Base-by-base conservation (phyloP, 2,329 filamentous ascomycete genomes). In the Zarea fungicola region DNA sequence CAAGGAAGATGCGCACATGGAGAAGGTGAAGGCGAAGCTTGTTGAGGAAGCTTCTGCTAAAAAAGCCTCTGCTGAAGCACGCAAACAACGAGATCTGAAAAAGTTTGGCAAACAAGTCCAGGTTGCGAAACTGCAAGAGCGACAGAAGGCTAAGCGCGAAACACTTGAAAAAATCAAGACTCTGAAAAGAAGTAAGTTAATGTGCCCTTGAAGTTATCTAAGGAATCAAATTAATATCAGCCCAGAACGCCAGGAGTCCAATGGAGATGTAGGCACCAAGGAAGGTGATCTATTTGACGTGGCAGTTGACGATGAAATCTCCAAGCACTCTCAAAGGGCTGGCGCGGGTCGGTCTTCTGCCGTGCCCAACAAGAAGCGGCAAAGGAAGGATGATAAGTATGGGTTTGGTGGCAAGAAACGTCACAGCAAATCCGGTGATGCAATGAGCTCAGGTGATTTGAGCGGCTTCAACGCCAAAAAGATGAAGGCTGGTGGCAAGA, bases 81-180 rank as follows among this genome's bases (percentile, higher is more conserved):
- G 90, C 65, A 90, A 90, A 72, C 85, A 92, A 73, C 80, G 93
- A 55, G 93, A 99, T 67, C 76, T 97, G 61, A 97, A 96, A 83
- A 99, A 97, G 74, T 99, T 97, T 65, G 93, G 93, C 66, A 99
- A 99, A 75, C 89, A 95, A 68, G 93, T 97, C 46, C 93, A 99
- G 75, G 82, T 96, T 52, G 91, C 91, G 52, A 96, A 96, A 76
- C 72, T 95, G 67, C 92, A 97, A 72, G 92, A 99, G 78, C 78
- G 93, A 42, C 83, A 88, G 43, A 95, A 95, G 78, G 85, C 84
- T 63, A 96, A 96, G 84, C 84, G 83, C 60, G 88, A 95, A 55
- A 95, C 90, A 4, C 74, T 99, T 55, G 93, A 97, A 59, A 96
- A 96, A 78, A 96, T 99, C 63, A 90, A 91, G 71, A 79, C 81